These are phyloP conservation scores for Micractinium sp. DNA, from an alignment of 139 green algal genomes.

Conservation along the genomic window DNA sequence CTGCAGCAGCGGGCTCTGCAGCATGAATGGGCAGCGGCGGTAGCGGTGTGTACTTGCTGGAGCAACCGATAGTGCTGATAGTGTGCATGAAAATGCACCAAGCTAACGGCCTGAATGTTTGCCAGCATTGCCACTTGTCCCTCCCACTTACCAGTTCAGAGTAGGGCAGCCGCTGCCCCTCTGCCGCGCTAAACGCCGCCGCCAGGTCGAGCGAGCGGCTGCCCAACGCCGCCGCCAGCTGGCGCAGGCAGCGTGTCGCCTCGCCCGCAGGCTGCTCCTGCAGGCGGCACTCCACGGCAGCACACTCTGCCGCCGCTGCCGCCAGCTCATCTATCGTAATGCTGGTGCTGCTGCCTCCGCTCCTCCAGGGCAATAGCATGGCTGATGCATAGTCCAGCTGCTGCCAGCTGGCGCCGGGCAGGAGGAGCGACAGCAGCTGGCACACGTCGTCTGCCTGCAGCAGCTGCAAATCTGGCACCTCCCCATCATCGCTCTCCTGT, in stretches of 20 bases:
- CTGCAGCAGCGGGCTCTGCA: conserved; percentile 13
- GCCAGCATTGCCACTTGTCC: not conserved
- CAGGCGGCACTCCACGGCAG: not conserved
- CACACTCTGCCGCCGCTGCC: not conserved
- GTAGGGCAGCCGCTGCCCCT: not conserved
- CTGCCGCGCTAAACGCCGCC: conserved; percentile 1
- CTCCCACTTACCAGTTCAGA: not conserved
- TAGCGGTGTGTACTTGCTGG: no score
- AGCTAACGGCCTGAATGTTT: no score
- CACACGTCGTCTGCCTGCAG: not conserved
- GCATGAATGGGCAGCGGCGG: not conserved
- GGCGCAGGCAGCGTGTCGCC: not conserved
- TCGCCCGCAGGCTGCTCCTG: not conserved
- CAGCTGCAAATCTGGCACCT: not conserved
- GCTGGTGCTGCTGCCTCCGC: not conserved
- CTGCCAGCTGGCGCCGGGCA: not conserved
- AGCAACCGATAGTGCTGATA: not conserved
- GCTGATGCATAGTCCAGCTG: not conserved
- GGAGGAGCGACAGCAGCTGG: not conserved
- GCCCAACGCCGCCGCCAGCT: not conserved
- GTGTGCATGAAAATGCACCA: not conserved
- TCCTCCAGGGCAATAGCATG: not conserved
- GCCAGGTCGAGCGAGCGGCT: conserved; percentile 25
- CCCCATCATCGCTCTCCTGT: not conserved
- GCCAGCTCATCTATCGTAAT: not conserved